phyloP scores from a whole-genome alignment of 129 eudicot species.

The Tanacetum coccineum region DNA sequence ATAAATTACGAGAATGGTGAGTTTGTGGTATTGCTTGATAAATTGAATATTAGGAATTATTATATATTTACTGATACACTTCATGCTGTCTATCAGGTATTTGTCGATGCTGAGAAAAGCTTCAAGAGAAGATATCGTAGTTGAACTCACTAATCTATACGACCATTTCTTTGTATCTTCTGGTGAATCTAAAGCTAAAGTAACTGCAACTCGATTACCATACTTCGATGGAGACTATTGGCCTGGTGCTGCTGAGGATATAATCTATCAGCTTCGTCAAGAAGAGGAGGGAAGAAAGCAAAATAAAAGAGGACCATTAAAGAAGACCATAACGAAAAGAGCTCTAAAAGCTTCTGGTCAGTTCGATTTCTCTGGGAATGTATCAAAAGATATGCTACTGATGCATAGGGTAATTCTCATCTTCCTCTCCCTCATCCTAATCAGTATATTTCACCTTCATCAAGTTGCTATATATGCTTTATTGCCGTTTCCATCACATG shows the following conservation, averaged over 20 bases:
- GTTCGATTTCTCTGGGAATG: slow-evolving; percentile 86
- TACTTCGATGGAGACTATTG: slow-evolving; percentile 98
- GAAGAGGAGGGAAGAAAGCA: slow-evolving; percentile 89
- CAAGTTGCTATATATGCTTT: no score
- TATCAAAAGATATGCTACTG: slow-evolving; percentile 77
- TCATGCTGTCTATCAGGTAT: slow-evolving; percentile 55
- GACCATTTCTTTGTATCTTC: slow-evolving; percentile 84
- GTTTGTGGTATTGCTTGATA: slow-evolving; percentile 21
- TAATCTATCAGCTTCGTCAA: slow-evolving; percentile 66
- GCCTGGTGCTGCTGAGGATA: slow-evolving; percentile 99
- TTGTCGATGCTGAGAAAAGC: slow-evolving; percentile 91
- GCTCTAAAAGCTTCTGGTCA: slow-evolving; percentile 84
- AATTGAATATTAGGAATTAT: not conserved
- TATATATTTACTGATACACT: slow-evolving; percentile 11
- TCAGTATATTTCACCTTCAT: not conserved
- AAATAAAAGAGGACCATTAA: slow-evolving; percentile 66
- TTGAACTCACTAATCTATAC: slow-evolving; percentile 69
- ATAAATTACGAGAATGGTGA: slow-evolving; percentile 96
- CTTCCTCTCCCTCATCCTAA: not conserved
- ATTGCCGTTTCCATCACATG: no score
- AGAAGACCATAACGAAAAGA: slow-evolving; percentile 70
- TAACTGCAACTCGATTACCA: slow-evolving; percentile 92
- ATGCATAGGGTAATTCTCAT: slow-evolving; percentile 75
- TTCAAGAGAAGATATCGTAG: slow-evolving; percentile 71
- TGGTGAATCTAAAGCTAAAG: slow-evolving; percentile 93